Evolutionary conservation across 1,284 basidiomycete genomes (phyloP), one percentile per base, ranked within the genome.

Genomic region (Crepidotus sp.): DNA sequence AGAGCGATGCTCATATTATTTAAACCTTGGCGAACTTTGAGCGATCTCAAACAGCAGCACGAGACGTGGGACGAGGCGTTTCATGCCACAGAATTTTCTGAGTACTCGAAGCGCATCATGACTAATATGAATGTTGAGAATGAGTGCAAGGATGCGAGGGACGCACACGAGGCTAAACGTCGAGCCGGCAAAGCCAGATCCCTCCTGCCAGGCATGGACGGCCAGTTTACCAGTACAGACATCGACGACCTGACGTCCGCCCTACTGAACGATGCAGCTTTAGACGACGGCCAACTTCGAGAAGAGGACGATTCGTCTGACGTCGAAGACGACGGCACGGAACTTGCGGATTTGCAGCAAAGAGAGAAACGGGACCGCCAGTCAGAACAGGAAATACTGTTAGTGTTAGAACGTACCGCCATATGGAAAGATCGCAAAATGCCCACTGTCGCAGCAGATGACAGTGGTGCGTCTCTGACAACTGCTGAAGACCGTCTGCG

Each of bases 1-100:
- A 9, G 45, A 4, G 39, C 45, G 1, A 46, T 46, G 34, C 11
- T 46, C 3, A 45, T 45, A 3, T 14, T 45, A 2, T 45, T 45
- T 10, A 40, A 40, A 11, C 37, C 38, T 0, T 46, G 45, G 45
- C 7, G 45, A 13, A n/a, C 14, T 1, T 0, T 46, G 0, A 8
- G 0, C 1, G 45, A 46, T 10, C 8, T 41, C 13, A 46, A 41
- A 10, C 2, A 0, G 4, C 1, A 4, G 1, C 6, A 25, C 0
- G 3, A 25, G 9, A 17, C 15, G 0, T 41, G 45, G 45, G 7
- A 1, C 0, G 1, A 10, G 1, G 38, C 29, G 0, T 46, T 32
- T 10, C 29, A 24, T 2, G 6, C 13, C 0, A 19, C 22, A 0
- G 10, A 2, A 0, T 46, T 46, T 18, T 3, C 0, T 3, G 1